Evolutionary conservation across 1,139 yeast genomes (phyloP).

Genomic region (Debaryomyces robertsiae): DNA sequence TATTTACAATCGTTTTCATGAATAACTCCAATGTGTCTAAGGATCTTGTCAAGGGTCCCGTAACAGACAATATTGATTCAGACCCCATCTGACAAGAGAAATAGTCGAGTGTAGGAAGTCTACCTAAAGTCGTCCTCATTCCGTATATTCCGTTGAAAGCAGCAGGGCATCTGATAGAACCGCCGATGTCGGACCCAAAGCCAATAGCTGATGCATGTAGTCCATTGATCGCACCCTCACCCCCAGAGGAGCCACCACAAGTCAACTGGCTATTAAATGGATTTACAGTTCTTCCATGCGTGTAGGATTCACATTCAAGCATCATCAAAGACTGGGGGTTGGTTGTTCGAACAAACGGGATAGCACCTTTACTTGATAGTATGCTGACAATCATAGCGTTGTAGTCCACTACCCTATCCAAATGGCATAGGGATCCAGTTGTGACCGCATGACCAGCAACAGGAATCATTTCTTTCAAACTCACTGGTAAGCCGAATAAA

Average conservation of each 20-base stretch:
- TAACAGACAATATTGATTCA: constrained; percentile 45
- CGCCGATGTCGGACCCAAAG: constrained; percentile 67
- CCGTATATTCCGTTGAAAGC: constrained; percentile 57
- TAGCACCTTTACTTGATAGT: constrained; percentile 16
- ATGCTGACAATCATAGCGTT: constrained; percentile 26
- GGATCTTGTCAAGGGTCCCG: constrained; percentile 47
- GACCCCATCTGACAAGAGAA: constrained; percentile 28
- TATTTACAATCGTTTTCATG: constrained; percentile 28
- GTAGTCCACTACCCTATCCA: constrained; percentile 23
- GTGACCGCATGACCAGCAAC: constrained; percentile 15
- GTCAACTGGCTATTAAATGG: constrained; percentile 25
- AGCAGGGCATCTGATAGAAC: constrained; percentile 61
- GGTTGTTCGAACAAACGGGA: constrained; percentile 18
- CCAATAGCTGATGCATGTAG: constrained; percentile 26
- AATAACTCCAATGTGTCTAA: constrained; percentile 28
- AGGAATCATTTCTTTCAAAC: constrained; percentile 19
- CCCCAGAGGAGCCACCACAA: constrained; percentile 31
- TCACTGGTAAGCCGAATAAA: constrained; percentile 18
- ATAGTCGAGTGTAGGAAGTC: constrained; percentile 17
- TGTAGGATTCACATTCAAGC: constrained; percentile 18
- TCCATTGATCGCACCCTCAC: constrained; percentile 29
- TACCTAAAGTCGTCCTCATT: constrained; percentile 44
- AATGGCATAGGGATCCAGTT: constrained; percentile 18
- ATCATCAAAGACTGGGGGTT: constrained; percentile 20
- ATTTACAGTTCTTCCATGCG: constrained; percentile 25